Evolutionary conservation across 306 rosid genomes (phyloP).

Genomic region (Castanopsis chinensis): DNA sequence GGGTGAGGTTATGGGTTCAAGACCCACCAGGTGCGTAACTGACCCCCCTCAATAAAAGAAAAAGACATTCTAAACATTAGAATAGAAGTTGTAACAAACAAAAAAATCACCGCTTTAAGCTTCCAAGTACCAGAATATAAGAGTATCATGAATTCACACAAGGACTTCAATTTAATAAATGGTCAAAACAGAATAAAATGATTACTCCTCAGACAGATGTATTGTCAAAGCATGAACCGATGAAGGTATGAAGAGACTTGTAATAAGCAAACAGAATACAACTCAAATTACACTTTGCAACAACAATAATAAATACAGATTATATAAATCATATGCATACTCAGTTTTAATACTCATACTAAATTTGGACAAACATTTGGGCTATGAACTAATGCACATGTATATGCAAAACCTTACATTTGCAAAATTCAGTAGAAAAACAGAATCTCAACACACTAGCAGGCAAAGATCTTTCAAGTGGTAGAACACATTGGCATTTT

Average conservation of each 20-base stretch:
- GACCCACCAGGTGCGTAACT: too few relatives aligned
- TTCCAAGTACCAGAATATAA: neutral
- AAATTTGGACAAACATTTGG: neutral
- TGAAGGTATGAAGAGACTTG: neutral
- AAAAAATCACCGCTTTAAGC: neutral
- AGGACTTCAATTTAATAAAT: neutral
- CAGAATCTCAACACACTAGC: neutral
- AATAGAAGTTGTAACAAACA: neutral
- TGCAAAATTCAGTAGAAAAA: neutral
- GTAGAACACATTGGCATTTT: constrained; percentile 2
- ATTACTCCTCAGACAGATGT: neutral
- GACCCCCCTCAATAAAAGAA: too few relatives aligned
- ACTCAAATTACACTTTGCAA: neutral
- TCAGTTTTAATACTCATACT: neutral
- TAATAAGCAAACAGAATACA: neutral
- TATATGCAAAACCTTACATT: neutral
- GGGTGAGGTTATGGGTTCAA: too few relatives aligned
- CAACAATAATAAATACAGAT: neutral
- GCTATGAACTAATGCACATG: neutral
- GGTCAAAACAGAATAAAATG: neutral
- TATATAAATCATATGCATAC: neutral
- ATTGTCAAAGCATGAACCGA: neutral
- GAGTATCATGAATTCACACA: neutral
- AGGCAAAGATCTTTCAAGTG: constrained; percentile 1
- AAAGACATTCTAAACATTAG: neutral